Base-by-base conservation (phyloP, 2,329 filamentous ascomycete species). In the Venturia carpophila region DNA sequence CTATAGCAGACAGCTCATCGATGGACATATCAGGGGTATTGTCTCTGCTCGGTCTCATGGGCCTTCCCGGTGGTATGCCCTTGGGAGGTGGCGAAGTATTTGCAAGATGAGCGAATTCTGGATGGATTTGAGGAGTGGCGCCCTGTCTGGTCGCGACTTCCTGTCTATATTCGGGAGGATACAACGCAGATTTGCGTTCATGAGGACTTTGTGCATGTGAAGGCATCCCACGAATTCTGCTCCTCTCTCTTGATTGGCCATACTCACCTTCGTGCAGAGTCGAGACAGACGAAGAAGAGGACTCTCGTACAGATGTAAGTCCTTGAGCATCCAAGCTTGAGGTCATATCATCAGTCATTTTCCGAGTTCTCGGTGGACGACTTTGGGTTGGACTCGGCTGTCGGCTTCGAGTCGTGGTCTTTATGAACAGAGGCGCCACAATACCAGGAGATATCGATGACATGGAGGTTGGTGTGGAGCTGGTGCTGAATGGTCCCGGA, bases 381-480 rank as follows among this genome's bases (percentile, higher is more conserved):
- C 78, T 83, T 67, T 81, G 75, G 60, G 80, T 77, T 60, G 82
- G 84, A 70, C 84, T 87, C 64, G 76, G 76, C 73, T 85, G 83
- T 69, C 80, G 80, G 66, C 74, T 71, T 69, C 81, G 80, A n/a
- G 79, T 73, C 62, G 78, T 75, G 34, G 65, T 67, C 65, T 72
- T 75, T 45, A 64, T 56, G n/a, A 66, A 68, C 74, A 80, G 69
- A 72, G 79, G 67, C 76, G 79, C 67, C 73, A 84, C 75, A 5
- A 87, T 74, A 3, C 84, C 82, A 3, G 89, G 87, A 19, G 88
- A 92, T 70, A 88, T 87, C 1, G 89, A 92, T 9, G 87, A 88
- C 68, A 89, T 86, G 11, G 89, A 92, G 5, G 88, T 91, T 7
- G 89, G 89, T 3, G 89, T 92, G 0, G 89, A 91, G 66, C 89